A percentile compares a stretch with the other conserved stretches of the same genome.
Conservation (phyloP, 1,284 basidiomycete species). For the Tilletia caries region DNA sequence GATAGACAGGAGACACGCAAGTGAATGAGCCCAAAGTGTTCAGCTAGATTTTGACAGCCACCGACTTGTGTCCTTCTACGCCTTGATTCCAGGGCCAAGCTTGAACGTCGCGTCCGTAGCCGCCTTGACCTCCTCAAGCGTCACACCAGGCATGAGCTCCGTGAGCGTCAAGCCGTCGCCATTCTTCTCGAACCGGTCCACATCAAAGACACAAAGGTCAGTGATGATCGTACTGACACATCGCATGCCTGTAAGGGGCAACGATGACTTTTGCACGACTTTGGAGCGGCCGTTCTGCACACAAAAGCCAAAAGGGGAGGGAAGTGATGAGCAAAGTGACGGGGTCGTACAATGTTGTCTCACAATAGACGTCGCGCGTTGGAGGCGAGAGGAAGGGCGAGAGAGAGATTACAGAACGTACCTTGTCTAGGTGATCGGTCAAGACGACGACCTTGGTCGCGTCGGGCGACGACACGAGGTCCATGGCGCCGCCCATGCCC, state of each 20-base stretch:
- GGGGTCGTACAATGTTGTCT: not conserved
- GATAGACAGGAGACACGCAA: too few species aligned
- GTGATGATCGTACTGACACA: slow-evolving; percentile 20
- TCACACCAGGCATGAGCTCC: slow-evolving; percentile 70
- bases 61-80: not conserved
- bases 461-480: slow-evolving; percentile 15
- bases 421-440: slow-evolving; percentile 18
- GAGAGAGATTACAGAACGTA: not conserved
- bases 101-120: slow-evolving; percentile 79
- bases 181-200: slow-evolving; percentile 5
- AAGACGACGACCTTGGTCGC: slow-evolving; percentile 17
- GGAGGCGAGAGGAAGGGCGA: not conserved
- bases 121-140: slow-evolving; percentile 74
- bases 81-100: slow-evolving; percentile 40
- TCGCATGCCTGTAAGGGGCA: slow-evolving; percentile 20
- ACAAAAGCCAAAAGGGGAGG: too few species aligned
- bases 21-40: too few species aligned
- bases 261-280: slow-evolving; percentile 12
- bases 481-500: slow-evolving; percentile 23
- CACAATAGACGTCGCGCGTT: too few species aligned
- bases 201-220: slow-evolving; percentile 20
- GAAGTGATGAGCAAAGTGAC: not conserved
- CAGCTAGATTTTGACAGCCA: not conserved
- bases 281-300: slow-evolving; percentile 14
- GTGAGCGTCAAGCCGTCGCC: slow-evolving; percentile 16